These are phyloP conservation scores for Trametes meyenii DNA, from an alignment of 768 basidiomycete species.

Conservation along the genomic window DNA sequence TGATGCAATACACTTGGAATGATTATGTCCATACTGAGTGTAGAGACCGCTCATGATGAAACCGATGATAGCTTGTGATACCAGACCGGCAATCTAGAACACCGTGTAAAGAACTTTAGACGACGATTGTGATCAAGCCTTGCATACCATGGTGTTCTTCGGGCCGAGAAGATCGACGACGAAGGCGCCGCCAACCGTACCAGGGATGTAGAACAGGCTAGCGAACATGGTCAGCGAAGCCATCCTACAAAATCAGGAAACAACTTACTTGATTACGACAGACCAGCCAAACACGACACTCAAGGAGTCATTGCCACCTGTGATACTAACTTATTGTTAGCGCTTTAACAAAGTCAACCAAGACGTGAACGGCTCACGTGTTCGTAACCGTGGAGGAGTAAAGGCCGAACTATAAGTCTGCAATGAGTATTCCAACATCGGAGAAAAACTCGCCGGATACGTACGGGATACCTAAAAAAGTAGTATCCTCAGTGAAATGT, in stretches of 20 bases:
- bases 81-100: conserved; percentile 63
- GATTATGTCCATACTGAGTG: conserved; percentile 38
- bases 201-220: conserved; percentile 70
- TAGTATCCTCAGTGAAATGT: not conserved
- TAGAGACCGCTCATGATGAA: conserved; percentile 93
- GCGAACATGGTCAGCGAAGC: not conserved
- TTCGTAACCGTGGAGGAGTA: conserved; percentile 79
- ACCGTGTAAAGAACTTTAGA: not conserved
- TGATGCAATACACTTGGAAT: not conserved
- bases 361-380: conserved; percentile 42
- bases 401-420: conserved; percentile 61
- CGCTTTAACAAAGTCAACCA: not conserved
- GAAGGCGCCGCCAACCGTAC: conserved; percentile 75
- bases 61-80: conserved; percentile 72
- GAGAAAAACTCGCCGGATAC: not conserved
- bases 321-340: conserved; percentile 48
- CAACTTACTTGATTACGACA: conserved; percentile 75
- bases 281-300: conserved; percentile 79
- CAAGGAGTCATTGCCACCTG: conserved; percentile 54
- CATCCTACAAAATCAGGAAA: conserved; percentile 34
- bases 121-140: not conserved
- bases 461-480: conserved; percentile 9
- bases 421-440: not conserved
- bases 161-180: conserved; percentile 76
- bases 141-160: conserved; percentile 70